Evolutionary conservation across 1,139 yeast species (phyloP).

Genomic region (Wickerhamiella infanticola): DNA sequence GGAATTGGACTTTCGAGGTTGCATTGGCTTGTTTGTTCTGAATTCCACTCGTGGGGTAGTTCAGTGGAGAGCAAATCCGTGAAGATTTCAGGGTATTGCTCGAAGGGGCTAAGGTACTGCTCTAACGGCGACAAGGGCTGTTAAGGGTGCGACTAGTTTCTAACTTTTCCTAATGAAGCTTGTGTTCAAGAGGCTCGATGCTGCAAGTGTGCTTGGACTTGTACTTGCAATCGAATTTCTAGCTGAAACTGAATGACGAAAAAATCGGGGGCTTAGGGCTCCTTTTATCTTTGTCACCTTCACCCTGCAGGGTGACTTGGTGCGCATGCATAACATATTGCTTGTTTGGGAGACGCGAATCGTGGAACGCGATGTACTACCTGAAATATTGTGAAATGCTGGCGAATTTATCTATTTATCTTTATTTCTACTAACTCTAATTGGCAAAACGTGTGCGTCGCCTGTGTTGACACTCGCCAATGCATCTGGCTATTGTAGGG

Average conservation of each 20-base stretch:
- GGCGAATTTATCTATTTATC: too few species aligned
- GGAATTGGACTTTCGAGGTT: neutral
- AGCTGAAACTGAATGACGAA: too few species aligned
- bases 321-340: neutral
- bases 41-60: neutral
- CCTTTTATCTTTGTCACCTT: neutral
- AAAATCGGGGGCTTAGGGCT: neutral
- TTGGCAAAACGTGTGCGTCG: too few species aligned
- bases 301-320: neutral
- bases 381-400: too few species aligned
- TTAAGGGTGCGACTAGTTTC: neutral
- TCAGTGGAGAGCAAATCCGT: constrained; percentile 1
- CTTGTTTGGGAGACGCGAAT: too few species aligned
- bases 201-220: too few species aligned
- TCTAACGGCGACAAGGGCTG: constrained; percentile 1
- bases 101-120: neutral
- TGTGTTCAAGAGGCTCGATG: too few species aligned
- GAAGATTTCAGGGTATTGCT: constrained; percentile 1
- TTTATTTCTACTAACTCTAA: too few species aligned
- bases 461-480: too few species aligned
- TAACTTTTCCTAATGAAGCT: neutral
- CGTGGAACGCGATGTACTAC: too few species aligned
- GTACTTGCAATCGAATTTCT: too few species aligned
- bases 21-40: neutral
- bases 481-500: too few species aligned